Percentiles rank a stretch among this genome's conserved stretches.
phyloP scores from a whole-genome alignment of 176 grass and related monocot genomes.

The Dendrocalamus sinicus region DNA sequence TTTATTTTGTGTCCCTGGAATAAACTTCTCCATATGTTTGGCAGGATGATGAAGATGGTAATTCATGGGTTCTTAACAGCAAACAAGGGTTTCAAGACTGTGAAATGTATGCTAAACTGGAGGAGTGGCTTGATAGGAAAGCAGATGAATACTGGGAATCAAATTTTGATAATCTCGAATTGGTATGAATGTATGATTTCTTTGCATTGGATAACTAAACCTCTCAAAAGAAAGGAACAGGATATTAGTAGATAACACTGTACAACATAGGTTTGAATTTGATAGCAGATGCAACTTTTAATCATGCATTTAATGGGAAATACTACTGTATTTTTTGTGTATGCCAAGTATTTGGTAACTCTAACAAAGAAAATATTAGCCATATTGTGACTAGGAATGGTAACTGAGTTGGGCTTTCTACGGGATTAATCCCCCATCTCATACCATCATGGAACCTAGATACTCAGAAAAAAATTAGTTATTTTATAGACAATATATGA shows the following conservation, averaged over 20 bases:
- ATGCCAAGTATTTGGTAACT: slow-evolving; percentile 23
- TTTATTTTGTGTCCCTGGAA: slow-evolving; percentile 19
- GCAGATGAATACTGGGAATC: slow-evolving; percentile 73
- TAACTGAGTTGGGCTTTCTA: background rate
- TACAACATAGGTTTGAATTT: slow-evolving; percentile 4
- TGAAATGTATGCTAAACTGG: slow-evolving; percentile 79
- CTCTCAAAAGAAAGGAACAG: background rate
- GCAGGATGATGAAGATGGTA: slow-evolving; percentile 80
- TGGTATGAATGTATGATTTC: slow-evolving; percentile 56
- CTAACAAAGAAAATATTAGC: slow-evolving; percentile 5
- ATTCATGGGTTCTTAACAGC: slow-evolving; percentile 78
- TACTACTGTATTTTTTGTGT: background rate
- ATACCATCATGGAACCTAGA: background rate
- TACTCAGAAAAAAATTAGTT: background rate
- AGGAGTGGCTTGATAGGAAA: slow-evolving; percentile 74
- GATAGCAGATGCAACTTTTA: background rate
- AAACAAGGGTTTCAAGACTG: slow-evolving; percentile 96
- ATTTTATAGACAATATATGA: background rate
- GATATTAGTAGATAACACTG: background rate
- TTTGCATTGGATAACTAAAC: background rate
- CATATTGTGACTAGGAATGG: background rate
- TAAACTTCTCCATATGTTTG: slow-evolving; percentile 35
- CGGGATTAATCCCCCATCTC: background rate
- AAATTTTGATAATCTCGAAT: slow-evolving; percentile 67
- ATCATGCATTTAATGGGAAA: slow-evolving; percentile 16